These are phyloP conservation scores for Pyrenochaeta sp. DNA, from an alignment of 2,329 filamentous ascomycete species.

Conservation along the genomic window DNA sequence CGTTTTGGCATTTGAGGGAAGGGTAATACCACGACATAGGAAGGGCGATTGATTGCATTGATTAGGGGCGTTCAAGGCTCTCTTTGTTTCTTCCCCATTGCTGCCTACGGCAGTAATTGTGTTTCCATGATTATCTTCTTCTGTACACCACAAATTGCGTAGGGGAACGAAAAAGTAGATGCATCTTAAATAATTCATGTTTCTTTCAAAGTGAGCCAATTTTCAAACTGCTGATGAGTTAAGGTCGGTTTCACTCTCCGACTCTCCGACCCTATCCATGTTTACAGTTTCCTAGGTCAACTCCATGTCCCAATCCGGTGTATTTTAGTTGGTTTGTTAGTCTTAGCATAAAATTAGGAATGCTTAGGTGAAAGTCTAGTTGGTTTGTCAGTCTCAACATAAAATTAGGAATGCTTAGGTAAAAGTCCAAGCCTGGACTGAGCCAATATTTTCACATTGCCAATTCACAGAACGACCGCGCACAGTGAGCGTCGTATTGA, in stretches of 20 bases:
- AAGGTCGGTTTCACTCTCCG: not conserved
- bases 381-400: too few relatives aligned
- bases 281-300: too few relatives aligned
- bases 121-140: not conserved
- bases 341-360: too few relatives aligned
- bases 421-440: not conserved
- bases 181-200: constrained; percentile 1
- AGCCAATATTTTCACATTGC: not conserved
- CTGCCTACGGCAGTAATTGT: not conserved
- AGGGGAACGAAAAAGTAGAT: not conserved
- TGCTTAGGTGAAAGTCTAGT: too few relatives aligned
- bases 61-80: not conserved
- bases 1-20: not conserved
- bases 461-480: too few relatives aligned
- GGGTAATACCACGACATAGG: not conserved
- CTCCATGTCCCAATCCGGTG: too few relatives aligned
- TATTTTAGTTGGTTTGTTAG: too few relatives aligned
- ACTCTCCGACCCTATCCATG: too few relatives aligned
- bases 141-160: not conserved
- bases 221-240: not conserved
- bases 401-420: too few relatives aligned
- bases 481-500: too few relatives aligned
- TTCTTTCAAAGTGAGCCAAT: not conserved
- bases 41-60: not conserved
- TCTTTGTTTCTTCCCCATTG: not conserved